Evolutionary conservation across 176 grass and related monocot species (phyloP), one percentile per base, ranked within the genome.

Genomic region (Guadua angustifolia): DNA sequence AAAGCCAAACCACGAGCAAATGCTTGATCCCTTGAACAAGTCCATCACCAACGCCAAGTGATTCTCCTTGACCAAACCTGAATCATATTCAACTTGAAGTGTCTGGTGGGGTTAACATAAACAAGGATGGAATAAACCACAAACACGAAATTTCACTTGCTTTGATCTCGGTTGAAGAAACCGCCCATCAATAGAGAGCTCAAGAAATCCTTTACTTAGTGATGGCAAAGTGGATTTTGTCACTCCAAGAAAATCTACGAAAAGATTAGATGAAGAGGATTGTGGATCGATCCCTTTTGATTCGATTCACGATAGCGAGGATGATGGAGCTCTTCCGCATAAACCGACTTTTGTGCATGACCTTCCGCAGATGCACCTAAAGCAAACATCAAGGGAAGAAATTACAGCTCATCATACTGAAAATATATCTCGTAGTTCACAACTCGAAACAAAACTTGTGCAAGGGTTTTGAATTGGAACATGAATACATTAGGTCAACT

Each of bases 1-100:
- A 98, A 95, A 87, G 93, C 96, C 80, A 98, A 90, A 70, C 96
- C 93, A 79, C 94, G 96, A 83, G 96, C 93, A 83, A 98, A 90
- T 77, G 93, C 93, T 95, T 98, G 87, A 70, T 92, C 25, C 96
- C 93, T 92, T 98, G 96, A 87, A 90, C 86, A 75, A 95, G 82
- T 66, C 96, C 96, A 78, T 98, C 96, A 82, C 96, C 91, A 83
- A 98, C 88, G 56, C 96, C 91, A 76, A n/a, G 87, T 95, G 77
- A 95, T 90, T 90, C 90, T 95, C 82, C 95, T 92, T 35, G 91
- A 95, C 79, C 90, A 88, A 78, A 92, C 90, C 93, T 94, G 74
- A 85, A 83, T 60, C 72, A 77, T 18, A 81, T 55, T 66, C 26
- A 78, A 77, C 62, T 60, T 85, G 53, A 78, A 81, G 66, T 74